These are phyloP conservation scores for Penicillium fimorum DNA, from an alignment of 495 filamentous ascomycete genomes.

Conservation along the genomic window DNA sequence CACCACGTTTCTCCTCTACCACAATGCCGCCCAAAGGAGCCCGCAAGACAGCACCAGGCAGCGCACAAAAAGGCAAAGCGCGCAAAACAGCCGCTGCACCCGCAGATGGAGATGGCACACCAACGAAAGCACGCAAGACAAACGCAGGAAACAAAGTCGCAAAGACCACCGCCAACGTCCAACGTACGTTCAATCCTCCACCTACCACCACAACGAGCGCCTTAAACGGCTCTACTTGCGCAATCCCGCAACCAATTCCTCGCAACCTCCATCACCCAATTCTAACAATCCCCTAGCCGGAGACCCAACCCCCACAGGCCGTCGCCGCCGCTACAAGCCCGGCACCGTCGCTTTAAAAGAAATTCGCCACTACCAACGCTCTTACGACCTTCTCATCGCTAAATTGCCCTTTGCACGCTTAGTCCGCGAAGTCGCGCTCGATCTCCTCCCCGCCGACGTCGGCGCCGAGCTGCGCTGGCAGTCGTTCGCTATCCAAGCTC, in stretches of 20 bases:
- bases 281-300: slow-evolving; percentile 52
- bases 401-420: slow-evolving; percentile 87
- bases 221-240: neutral
- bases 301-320: slow-evolving; percentile 63
- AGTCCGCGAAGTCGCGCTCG: slow-evolving; percentile 81
- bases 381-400: slow-evolving; percentile 73
- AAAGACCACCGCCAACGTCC: slow-evolving; percentile 34
- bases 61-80: slow-evolving; percentile 10
- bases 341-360: slow-evolving; percentile 83
- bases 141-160: slow-evolving; percentile 17
- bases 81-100: slow-evolving; percentile 6
- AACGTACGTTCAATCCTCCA: slow-evolving; percentile 33
- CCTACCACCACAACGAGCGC: neutral
- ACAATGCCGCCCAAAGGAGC: slow-evolving; percentile 26
- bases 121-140: slow-evolving; percentile 21
- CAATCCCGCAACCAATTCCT: neutral
- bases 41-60: slow-evolving; percentile 1
- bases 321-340: slow-evolving; percentile 72
- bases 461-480: slow-evolving; percentile 79
- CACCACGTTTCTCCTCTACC: neutral
- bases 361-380: slow-evolving; percentile 80
- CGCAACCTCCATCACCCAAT: neutral
- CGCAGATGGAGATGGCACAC: slow-evolving; percentile 3
- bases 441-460: slow-evolving; percentile 47
- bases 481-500: slow-evolving; percentile 81